Base-by-base conservation (phyloP, 139 green algal species). In the Auxenochlorella protothecoides region DNA sequence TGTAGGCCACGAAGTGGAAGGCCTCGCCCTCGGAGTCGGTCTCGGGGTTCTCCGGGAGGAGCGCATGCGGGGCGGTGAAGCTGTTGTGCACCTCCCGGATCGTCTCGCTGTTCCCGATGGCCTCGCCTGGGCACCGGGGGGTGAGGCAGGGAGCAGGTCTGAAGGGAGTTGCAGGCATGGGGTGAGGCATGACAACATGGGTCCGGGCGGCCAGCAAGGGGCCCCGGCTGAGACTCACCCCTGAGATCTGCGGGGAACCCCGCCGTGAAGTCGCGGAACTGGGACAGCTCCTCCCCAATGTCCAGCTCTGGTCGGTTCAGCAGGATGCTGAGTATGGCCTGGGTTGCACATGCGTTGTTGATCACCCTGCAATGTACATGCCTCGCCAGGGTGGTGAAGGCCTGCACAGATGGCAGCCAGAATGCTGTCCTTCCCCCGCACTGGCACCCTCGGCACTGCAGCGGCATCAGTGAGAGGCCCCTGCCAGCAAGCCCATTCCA, bases 81-180 rank as follows among this genome's bases (percentile, higher is more conserved):
- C 81, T 91, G 83, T 99, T 99, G 87, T 99, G 95, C 10, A 89
- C 93, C 0, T 65, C 68, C 2, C 95, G 83, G 72, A 99, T 97
- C 59, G 76, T 71, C 16, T 97, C 95, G 68, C 86, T 93, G 83
- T 98, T 99, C 74, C 90, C 85, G 57, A 99, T 97, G 5, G 93
- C 89, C 51, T 97, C 75, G 14, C 95, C 90, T 91, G 79, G 1
- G 27, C 27, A 44, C 27, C 27, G 27, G 27, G 27, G 27, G 27
- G 1, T 44, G 27, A 44, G 27, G 27, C 27, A 44, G 27, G 1
- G 27, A 44, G 27, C 27, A 44, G 27, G 27, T 44, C 27, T 44
- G 27, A 44, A 44, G 0, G 27, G 27, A 44, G 27, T 44, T 44
- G 27, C 27, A 44, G 54, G 66, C 10, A 59, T 13, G 56, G 3